Base-by-base conservation (phyloP, 257 asterid species). In the Scutellaria galericulata region DNA sequence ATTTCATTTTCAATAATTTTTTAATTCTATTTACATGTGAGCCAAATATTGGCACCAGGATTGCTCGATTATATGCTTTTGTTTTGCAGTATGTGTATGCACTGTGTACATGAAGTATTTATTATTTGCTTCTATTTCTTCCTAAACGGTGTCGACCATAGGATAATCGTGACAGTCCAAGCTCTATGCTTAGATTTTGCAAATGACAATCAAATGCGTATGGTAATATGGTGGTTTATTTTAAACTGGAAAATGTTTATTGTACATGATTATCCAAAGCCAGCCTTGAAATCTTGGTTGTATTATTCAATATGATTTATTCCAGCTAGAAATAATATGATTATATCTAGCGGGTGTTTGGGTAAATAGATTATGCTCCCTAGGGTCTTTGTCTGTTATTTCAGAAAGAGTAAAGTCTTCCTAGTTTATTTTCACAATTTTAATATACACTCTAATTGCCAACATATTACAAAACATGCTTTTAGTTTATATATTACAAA, bases 1-100 rank as follows among this genome's bases (percentile, higher is more conserved):
- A 31, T 18, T 66, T 65, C 27, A 31, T 74, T 74, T 46, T 9
- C 55, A 11, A 20, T 13, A 10, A 65, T 37, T 8, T 42, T 61
- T 27, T 37, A 37, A 6, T 59, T 12, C 18, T 64, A 27, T 44
- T 73, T 5, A 7, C 37, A 2, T 24, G 27, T 24, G 53, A 47
- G 58, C 18, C 24, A 35, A 48, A 11, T 31, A 68, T 52, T 35
- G 51, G 44, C 7, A 15, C 35, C 35, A n/a, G 4, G 9, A 51
- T 7, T 62, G 37, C 52, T 71, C 1, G 52, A 61, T 37, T n/a
- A 15, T 55, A 1, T 13, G 24, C n/a, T 59, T 39, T 55, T 11
- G 4, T 27, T 57, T 14, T 59, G 50, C 48, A 71, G 60, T 10
- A 13, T 20, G 5, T 37, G 7, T 22, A 20, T 42, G 45, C 27